phyloP scores from a whole-genome alignment of 768 basidiomycete genomes.

The Cyathus striatus region DNA sequence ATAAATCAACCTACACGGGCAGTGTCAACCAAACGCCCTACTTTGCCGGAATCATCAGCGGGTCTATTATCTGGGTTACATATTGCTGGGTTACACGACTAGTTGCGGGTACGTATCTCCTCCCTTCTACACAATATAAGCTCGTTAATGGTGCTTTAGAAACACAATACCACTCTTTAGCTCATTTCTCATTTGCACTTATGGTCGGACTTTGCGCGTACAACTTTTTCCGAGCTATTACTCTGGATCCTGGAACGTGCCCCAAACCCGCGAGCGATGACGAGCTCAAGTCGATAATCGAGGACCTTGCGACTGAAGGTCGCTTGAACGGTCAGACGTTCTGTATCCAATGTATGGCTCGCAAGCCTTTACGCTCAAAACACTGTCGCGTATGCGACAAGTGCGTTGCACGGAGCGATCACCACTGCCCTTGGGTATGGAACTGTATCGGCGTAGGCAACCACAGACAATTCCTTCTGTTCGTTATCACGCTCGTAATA shows the following conservation, averaged over 20 bases:
- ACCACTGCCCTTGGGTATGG: slow-evolving; percentile 99
- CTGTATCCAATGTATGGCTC: slow-evolving; percentile 93
- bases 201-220: slow-evolving; percentile 68
- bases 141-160: slow-evolving; percentile 33
- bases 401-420: slow-evolving; percentile 88
- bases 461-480: slow-evolving; percentile 94
- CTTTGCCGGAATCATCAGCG: slow-evolving; percentile 87
- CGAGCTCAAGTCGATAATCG: slow-evolving; percentile 85
- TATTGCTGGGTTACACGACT: slow-evolving; percentile 80
- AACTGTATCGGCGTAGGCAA: slow-evolving; percentile 96
- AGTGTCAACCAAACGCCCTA: slow-evolving; percentile 86
- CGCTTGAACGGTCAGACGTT: slow-evolving; percentile 94
- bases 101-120: slow-evolving; percentile 50
- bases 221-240: slow-evolving; percentile 89
- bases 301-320: slow-evolving; percentile 84
- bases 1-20: slow-evolving; percentile 77
- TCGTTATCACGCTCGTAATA: slow-evolving; percentile 78
- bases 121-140: background rate
- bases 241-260: slow-evolving; percentile 85
- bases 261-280: slow-evolving; percentile 77
- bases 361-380: slow-evolving; percentile 89
- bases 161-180: slow-evolving; percentile 68
- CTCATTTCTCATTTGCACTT: slow-evolving; percentile 75
- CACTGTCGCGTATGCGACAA: slow-evolving; percentile 91
- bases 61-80: slow-evolving; percentile 81